A percentile compares a stretch with the other conserved stretches of the same genome.
Conservation (phyloP, 345 rosid genomes). For the Acer yangbiense region DNA sequence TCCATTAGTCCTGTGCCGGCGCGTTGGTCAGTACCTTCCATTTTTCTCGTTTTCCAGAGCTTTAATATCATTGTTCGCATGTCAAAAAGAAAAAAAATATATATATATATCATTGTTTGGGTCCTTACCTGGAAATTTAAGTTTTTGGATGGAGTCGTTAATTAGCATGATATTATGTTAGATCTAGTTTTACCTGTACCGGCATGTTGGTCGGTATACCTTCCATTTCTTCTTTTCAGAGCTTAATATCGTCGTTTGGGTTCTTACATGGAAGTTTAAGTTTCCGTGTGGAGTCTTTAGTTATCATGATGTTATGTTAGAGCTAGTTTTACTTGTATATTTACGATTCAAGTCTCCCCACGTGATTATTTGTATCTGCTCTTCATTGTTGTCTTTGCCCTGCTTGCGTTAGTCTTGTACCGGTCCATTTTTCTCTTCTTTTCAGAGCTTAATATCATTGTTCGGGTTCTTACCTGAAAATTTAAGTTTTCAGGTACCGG, state of each 20-base stretch:
- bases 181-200: constrained; percentile 14
- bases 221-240: not conserved
- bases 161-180: not conserved
- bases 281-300: too few relatives aligned
- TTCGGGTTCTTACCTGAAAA: too few relatives aligned
- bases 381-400: constrained; percentile 49
- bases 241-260: too few relatives aligned
- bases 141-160: not conserved
- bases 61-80: too few relatives aligned
- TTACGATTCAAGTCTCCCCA: not conserved
- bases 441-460: not conserved
- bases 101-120: too few relatives aligned
- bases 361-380: constrained; percentile 29
- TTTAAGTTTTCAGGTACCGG: too few relatives aligned
- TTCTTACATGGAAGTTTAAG: too few relatives aligned
- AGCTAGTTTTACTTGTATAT: not conserved
- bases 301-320: not conserved
- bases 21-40: constrained; percentile 52
- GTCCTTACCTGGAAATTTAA: too few relatives aligned
- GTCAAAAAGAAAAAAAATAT: too few relatives aligned
- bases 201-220: not conserved
- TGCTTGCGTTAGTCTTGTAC: constrained; percentile 64
- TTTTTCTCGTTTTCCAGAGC: not conserved
- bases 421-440: constrained; percentile 14
- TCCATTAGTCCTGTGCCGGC: constrained; percentile 61